Conservation (phyloP, 2,329 filamentous ascomycete species). For the Paraphaeosphaeria minitans region DNA sequence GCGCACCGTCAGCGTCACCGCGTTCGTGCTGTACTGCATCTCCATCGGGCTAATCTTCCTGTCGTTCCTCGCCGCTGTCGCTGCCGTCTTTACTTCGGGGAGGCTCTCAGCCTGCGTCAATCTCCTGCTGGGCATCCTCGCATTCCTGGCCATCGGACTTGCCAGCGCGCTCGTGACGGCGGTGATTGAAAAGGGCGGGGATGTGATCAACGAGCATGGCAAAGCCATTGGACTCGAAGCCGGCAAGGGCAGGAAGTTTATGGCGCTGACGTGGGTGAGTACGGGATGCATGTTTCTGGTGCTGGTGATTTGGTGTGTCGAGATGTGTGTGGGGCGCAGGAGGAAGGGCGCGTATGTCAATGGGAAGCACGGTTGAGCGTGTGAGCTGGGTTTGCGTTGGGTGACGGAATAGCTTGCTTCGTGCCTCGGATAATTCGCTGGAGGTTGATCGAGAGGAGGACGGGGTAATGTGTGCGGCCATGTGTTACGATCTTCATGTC, state of each 20-base stretch:
- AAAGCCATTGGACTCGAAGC: constrained; percentile 56
- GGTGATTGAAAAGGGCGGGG: constrained; percentile 58
- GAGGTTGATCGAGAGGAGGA: too few species aligned
- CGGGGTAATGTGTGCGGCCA: neutral
- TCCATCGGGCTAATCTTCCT: constrained; percentile 59
- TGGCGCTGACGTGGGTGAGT: constrained; percentile 65
- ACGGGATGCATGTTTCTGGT: constrained; percentile 53
- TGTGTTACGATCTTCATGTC: constrained; percentile 9
- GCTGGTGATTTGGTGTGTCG: constrained; percentile 34
- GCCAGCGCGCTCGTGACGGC: constrained; percentile 77
- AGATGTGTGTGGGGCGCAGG: constrained; percentile 34
- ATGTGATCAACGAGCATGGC: constrained; percentile 61
- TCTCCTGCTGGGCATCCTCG: constrained; percentile 55
- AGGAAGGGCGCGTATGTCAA: constrained; percentile 16
- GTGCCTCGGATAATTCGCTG: neutral
- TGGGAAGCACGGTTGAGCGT: constrained; percentile 29
- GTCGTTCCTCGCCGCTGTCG: constrained; percentile 53
- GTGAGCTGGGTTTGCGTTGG: neutral
- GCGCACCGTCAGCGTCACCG: constrained; percentile 55
- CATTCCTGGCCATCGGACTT: constrained; percentile 66
- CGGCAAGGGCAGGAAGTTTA: constrained; percentile 58
- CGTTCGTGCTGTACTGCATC: constrained; percentile 65
- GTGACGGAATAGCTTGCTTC: neutral
- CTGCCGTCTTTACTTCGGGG: constrained; percentile 53
- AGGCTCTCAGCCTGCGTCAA: constrained; percentile 57